Evolutionary conservation across 352 stramenopile genomes (phyloP).

Genomic region (Globisporangium polare): DNA sequence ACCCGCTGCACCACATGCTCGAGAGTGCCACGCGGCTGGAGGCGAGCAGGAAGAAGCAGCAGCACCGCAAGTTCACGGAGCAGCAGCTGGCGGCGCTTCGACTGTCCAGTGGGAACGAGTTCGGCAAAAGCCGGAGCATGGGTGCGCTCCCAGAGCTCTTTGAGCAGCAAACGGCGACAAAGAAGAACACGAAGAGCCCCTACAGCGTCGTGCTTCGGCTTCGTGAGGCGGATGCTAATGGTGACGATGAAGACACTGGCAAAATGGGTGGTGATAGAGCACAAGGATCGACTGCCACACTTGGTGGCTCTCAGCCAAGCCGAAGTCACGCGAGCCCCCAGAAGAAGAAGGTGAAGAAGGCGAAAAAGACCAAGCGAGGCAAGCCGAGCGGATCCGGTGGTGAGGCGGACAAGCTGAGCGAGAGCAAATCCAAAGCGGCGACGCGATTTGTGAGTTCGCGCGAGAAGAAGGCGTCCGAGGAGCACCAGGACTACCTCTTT

Average conservation of each 20-base stretch:
- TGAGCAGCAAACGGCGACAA: conserved; percentile 24
- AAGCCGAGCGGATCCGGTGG: background rate
- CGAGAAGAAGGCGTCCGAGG: conserved; percentile 47
- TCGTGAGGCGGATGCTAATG: conserved; percentile 10
- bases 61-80: conserved; percentile 23
- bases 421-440: background rate
- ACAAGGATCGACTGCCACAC: background rate
- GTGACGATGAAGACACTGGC: no score
- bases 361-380: conserved; percentile 5
- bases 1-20: conserved; percentile 73
- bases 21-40: conserved; percentile 47
- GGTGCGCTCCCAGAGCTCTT: conserved; percentile 41
- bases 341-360: conserved; percentile 20
- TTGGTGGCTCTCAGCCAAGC: background rate
- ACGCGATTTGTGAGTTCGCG: conserved; percentile 44
- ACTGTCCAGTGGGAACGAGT: conserved; percentile 1
- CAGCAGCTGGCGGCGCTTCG: conserved; percentile 41
- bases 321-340: conserved; percentile 5
- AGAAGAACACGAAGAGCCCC: conserved; percentile 35
- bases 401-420: background rate
- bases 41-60: conserved; percentile 30
- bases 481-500: conserved; percentile 59
- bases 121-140: conserved; percentile 35
- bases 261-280: background rate
- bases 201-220: conserved; percentile 56